Percentiles rank a stretch among this genome's conserved stretches.
These are phyloP conservation scores for Colletotrichum noveboracense DNA, from an alignment of 2,329 filamentous ascomycete species.

Conservation along the genomic window DNA sequence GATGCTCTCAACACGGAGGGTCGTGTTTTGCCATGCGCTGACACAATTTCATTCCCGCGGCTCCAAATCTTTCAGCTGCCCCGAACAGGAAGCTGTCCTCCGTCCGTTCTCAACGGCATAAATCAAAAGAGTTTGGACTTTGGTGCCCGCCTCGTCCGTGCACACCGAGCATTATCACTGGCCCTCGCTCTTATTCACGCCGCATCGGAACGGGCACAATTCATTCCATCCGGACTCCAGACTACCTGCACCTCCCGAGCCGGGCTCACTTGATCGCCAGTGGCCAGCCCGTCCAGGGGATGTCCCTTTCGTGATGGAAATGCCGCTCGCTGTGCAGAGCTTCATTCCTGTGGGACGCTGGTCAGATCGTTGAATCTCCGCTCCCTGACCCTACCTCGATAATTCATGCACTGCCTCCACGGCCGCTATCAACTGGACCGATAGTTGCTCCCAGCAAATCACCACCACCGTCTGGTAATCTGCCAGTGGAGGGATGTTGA, in stretches of 20 bases:
- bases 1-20: background rate
- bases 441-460: background rate
- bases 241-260: background rate
- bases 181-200: background rate
- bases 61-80: background rate
- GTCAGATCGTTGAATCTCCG: background rate
- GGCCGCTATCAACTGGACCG: background rate
- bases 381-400: conserved; percentile 11
- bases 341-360: background rate
- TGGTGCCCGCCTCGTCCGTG: background rate
- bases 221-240: background rate
- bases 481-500: background rate
- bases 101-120: conserved; percentile 8
- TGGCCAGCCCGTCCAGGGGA: background rate
- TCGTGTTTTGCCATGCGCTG: conserved; percentile 4
- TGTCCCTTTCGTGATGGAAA: background rate
- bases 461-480: background rate
- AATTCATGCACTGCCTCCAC: conserved; percentile 17
- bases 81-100: background rate
- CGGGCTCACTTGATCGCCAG: background rate
- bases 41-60: background rate
- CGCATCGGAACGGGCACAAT: background rate
- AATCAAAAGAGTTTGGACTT: conserved; percentile 4
- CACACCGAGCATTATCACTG: background rate
- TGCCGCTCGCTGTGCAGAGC: background rate